Base-by-base conservation (phyloP, 1,139 yeast species). In the Taphrina wiesneri region DNA sequence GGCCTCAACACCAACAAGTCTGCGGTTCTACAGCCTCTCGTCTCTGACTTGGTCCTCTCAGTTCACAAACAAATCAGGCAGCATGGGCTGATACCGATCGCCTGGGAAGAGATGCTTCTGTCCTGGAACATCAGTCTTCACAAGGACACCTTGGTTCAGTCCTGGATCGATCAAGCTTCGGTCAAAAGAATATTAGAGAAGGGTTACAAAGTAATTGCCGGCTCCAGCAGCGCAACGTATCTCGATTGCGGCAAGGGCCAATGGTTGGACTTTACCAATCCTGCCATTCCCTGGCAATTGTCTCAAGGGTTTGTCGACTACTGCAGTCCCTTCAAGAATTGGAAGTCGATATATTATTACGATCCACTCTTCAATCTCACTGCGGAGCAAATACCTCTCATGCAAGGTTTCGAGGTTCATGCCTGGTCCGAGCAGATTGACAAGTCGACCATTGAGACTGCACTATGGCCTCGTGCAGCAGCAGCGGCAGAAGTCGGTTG, bases 261-360 rank as follows among this genome's bases (percentile, higher is more conserved):
- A 1, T 81, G 75, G 75, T 73, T 78, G 15, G 63, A 57, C 39
- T 57, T 57, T 23, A 43, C 36, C 15, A 17, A 19, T 23, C 28
- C 47, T 11, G 7, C 63, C 6, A 13, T 30, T 9, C 43, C 47
- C 3, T 57, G 46, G 28, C 63, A 41, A 28, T 28, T 17, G 21
- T 30, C 56, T 32, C 56, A 52, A 17, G 56, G 56, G 9, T 57
- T 57, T n/a, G 54, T 45, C 15, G 63, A 57, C n/a, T 82, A 83
- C 82, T 81, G 85, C 72, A 80, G 77, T 43, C 83, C 83, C 1
- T 81, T 81, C 74, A 81, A 80, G 70, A 78, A 82, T 11, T 81
- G 82, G 83, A 84, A 81, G 71, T 74, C 82, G 65, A 80, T 82
- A 47, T 81, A 81, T 70, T 74, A 74, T 64, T 80, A 74, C 67